Base-by-base conservation (phyloP, 345 rosid genomes). In the Ailanthus altissimus region DNA sequence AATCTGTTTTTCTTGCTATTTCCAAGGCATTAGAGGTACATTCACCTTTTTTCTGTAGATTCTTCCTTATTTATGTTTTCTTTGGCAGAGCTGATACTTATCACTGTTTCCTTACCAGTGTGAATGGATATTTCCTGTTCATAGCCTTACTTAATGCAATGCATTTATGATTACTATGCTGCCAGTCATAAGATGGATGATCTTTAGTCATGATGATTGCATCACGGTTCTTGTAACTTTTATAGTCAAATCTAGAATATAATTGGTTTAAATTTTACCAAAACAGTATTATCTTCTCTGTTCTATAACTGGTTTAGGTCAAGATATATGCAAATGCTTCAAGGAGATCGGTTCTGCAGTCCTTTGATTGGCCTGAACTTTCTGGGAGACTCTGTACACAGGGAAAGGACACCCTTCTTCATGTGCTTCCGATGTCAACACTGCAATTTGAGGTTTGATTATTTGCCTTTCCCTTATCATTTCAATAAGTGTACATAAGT, bases 1-100 rank as follows among this genome's bases (percentile, higher is more conserved):
- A 93, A 83, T 80, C 89, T 76, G 97, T 91, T 68, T 93, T 91
- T 83, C 89, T 91, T 43, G 86, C 95, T 57, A 86, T 91, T 84
- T 88, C 97, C 61, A 87, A 91, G 82, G 90, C 91, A 59, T 81
- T 91, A 65, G 92, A 90, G 88, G 97, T 90, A 87, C 51, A 79
- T 63, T 69, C 57, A 36, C 26, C 49, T n/a, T 5, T 71, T 58
- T 67, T 23, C 8, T 59, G 6, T 38, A 26, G 21, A 70, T n/a
- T 20, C 54, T 51, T 36, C 42, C 71, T 32, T 63, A 9, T 70
- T n/a, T 60, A 12, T 69, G 47, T 62, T 66, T 62, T 14, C 5
- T 25, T 2, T 23, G 49, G 16, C 21, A n/a, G n/a, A n/a, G n/a
- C 66, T 56, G 12, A 25, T 72, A 10, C 14, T 43, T 42, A 12